Conservation (phyloP, 192 early-diverging fungal species). For the Coemansia sp. region DNA sequence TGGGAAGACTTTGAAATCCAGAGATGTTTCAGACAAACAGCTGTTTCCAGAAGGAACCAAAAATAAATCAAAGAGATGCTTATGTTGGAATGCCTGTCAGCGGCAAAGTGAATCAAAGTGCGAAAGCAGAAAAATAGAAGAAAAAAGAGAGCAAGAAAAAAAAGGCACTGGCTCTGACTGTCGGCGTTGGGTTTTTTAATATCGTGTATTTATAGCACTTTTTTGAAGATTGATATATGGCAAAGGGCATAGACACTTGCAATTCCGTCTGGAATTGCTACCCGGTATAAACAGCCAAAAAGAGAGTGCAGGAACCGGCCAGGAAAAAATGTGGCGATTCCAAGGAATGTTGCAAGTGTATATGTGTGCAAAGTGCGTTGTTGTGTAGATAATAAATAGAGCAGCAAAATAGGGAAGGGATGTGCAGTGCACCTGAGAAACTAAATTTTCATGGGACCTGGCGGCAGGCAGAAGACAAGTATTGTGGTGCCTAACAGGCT, state of each 20-base stretch:
- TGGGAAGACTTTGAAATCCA: not conserved
- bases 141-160: not conserved
- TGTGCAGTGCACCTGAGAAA: not conserved
- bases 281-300: not conserved
- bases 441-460: not conserved
- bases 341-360: not conserved
- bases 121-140: not conserved
- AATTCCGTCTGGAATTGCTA: not conserved
- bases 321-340: too few species aligned
- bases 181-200: not conserved
- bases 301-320: too few species aligned
- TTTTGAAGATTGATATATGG: not conserved
- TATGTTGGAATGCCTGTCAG: not conserved
- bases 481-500: not conserved
- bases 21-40: not conserved
- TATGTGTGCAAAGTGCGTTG: not conserved
- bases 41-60: not conserved
- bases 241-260: not conserved
- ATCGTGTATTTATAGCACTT: not conserved
- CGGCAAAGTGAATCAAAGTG: too few species aligned
- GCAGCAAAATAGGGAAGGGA: not conserved
- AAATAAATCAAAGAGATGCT: not conserved
- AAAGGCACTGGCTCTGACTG: not conserved
- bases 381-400: not conserved
- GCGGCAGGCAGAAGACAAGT: not conserved